Base-by-base conservation (phyloP, 164 flowering plant genomes). In the Paratinospora sagittata region DNA sequence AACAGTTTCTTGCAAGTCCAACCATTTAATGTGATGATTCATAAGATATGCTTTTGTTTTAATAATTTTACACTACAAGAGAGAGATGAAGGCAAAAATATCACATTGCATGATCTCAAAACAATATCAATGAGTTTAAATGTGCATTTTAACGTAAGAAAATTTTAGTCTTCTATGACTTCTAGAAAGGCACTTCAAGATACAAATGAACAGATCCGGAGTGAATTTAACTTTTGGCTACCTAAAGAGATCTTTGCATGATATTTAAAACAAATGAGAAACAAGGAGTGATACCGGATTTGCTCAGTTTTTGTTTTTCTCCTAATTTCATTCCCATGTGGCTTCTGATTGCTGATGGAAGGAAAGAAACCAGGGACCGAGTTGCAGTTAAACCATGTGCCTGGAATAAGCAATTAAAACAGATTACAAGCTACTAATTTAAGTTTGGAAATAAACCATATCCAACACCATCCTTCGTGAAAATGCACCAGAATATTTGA, bases 331-430 rank as follows among this genome's bases (percentile, higher is more conserved):
- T 73, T 43, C 90, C 86, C 90, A 89, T 90, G 65, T 61, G 70
- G 67, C 79, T 84, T 81, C 82, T 85, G 55, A 92, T 47, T 13
- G 76, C 66, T 37, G 68, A 62, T 27, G 98, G 97, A 74, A 95
- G 95, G 68, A 73, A 77, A 70, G 85, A 82, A 77, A 95, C 88
- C 33, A 92, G 89, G 64, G 83, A 70, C 19, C 72, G 76, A 68
- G 90, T 77, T 1, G 85, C 84, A 47, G 89, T 75, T 72, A 84
- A 75, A 68, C 87, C 78, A 73, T 75, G 79, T 65, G 88, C 93
- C 98, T 95, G 85, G 70, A 34, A 66, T 74, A 9, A 73, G 43
- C 75, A 63, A 77, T 30, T 39, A 47, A 71, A 74, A 70, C 26
- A 69, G 13, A 63, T 68, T 33, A 65, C 65, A 70, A 3, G 21